phyloP scores from a whole-genome alignment of 148 eudicot species.

The Camellia granthamiana region DNA sequence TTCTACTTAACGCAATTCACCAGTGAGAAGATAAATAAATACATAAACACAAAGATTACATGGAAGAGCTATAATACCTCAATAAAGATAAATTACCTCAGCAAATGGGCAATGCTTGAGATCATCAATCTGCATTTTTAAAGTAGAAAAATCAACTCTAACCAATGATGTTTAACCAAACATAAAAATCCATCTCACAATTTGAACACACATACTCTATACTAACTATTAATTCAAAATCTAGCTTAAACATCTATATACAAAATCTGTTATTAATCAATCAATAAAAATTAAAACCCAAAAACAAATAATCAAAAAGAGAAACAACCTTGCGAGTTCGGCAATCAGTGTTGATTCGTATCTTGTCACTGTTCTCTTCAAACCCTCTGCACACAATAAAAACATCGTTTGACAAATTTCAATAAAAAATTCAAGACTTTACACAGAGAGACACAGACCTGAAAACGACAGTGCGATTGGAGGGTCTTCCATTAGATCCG shows the following conservation, averaged over 20 bases:
- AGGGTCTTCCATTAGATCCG: not conserved
- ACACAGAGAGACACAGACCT: conserved; percentile 33
- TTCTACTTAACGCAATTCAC: not conserved
- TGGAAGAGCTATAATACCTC: not conserved
- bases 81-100: conserved; percentile 48
- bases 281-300: not conserved
- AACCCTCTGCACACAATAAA: too few relatives aligned
- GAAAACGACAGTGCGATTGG: conserved; percentile 91
- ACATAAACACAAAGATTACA: too few relatives aligned
- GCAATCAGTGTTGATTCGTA: conserved; percentile 45
- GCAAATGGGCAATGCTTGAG: conserved; percentile 77
- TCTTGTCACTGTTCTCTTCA: too few relatives aligned
- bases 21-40: not conserved
- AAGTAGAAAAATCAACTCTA: conserved; percentile 5
- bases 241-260: not conserved
- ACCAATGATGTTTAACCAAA: not conserved
- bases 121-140: conserved; percentile 68
- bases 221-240: not conserved
- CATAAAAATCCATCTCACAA: not conserved
- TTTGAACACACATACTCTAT: too few relatives aligned
- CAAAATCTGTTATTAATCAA: not conserved
- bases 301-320: not conserved
- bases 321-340: conserved; percentile 64
- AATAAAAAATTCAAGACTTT: not conserved
- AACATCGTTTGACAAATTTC: not conserved